Base-by-base conservation (phyloP, 1,139 yeast species). In the Ashbya aceris region DNA sequence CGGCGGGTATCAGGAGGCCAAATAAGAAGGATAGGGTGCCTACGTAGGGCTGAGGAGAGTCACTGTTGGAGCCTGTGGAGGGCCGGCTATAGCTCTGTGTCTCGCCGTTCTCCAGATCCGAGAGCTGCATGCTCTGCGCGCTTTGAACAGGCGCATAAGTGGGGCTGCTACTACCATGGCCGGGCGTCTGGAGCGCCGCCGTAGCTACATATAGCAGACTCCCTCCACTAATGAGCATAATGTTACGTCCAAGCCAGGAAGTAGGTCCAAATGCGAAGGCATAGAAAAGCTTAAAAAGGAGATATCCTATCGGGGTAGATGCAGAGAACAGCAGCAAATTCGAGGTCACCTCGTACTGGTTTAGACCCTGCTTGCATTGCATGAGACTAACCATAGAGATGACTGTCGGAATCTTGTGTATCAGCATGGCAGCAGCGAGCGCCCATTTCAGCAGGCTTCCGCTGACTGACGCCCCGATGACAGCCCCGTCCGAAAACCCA, bases 371-470 rank as follows among this genome's bases (percentile, higher is more conserved):
- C 38, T 51, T 55, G 5, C 61, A 53, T 7, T 58, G 48, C 62
- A 61, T 55, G n/a, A 61, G 36, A 36, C 61, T 53, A 2, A 75
- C 61, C 36, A 79, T 64, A 38, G 84, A 79, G 49, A 79, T 72
- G 2, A 79, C 70, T 0, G 84, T 77, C 0, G 86, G 86, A 10
- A 79, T 58, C 51, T 79, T 79, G 58, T 79, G 85, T 12, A 78
- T 62, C 12, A 77, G 68, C 11, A 79, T 73, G 13, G 80, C 77
- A n/a, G 70, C 46, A 41, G 70, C 64, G 46, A 75, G 66, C 4
- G 76, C 55, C 9, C 76, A 51, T 23, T 70, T 67, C 35, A 77
- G 56, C 1, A 71, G 58, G 2, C 67, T 61, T 36, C 68, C 64
- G 3, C 69, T 65, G 1, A 71, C 66, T 0, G 81, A 66, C 0